Evolutionary conservation across 2,329 filamentous ascomycete species (phyloP).

Genomic region (Colletotrichum sp.): DNA sequence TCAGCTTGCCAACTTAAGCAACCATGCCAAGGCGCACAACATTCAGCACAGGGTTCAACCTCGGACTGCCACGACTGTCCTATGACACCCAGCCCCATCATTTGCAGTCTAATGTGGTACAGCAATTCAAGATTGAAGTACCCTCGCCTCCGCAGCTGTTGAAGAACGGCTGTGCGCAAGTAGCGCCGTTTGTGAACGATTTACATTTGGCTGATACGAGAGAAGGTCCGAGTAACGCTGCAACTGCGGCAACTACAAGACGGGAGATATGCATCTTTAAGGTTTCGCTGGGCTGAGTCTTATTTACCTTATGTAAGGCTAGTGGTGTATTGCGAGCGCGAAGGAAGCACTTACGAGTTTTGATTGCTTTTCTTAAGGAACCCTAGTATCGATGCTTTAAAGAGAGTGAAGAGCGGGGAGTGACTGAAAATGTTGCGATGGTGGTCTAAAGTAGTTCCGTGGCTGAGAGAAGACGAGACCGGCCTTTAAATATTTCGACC

Average conservation of each 20-base stretch:
- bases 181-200: accelerated
- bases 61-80: neutral
- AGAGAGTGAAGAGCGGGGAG: neutral
- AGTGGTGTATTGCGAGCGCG: neutral
- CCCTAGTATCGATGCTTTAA: neutral
- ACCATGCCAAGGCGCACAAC: neutral
- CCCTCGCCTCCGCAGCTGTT: neutral
- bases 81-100: neutral
- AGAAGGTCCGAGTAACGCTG: neutral
- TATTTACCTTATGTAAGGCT: neutral
- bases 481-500: neutral
- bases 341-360: neutral
- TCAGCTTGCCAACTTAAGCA: neutral
- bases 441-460: accelerated
- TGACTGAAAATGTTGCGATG: neutral
- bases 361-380: neutral
- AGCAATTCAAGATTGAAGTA: neutral
- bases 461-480: neutral
- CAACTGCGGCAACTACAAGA: accelerated
- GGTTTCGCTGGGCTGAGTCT: neutral
- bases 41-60: neutral
- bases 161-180: neutral
- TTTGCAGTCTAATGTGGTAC: neutral
- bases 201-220: neutral
- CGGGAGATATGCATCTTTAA: neutral